Percentiles rank a stretch among this genome's conserved stretches.
phyloP scores from a whole-genome alignment of 140 eudicot species.

The Anethum foeniculum region DNA sequence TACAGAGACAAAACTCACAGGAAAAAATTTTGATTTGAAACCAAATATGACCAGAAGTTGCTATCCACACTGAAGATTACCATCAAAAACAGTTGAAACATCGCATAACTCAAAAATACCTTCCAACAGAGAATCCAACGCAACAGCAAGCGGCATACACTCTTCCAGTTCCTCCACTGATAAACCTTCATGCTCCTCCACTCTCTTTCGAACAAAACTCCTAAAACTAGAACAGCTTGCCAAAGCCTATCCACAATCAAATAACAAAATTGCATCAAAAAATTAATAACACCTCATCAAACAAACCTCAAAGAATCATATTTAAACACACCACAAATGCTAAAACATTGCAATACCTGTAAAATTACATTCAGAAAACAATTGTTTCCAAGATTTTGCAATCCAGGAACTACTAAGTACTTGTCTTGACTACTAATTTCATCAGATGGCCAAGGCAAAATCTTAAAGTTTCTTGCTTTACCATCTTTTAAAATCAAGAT shows the following conservation, averaged over 20 bases:
- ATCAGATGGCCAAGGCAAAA: slow-evolving; percentile 24
- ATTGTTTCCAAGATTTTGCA: slow-evolving; percentile 79
- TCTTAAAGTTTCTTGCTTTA: slow-evolving; percentile 24
- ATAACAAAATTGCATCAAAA: neutral
- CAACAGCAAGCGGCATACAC: slow-evolving; percentile 51
- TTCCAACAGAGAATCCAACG: slow-evolving; percentile 54
- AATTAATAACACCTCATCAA: neutral
- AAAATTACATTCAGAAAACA: slow-evolving; percentile 88
- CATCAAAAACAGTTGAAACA: neutral
- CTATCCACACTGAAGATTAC: neutral
- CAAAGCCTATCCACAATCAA: slow-evolving; percentile 50
- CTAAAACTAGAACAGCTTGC: slow-evolving; percentile 72
- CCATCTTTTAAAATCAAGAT: slow-evolving; percentile 40
- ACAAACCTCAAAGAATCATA: neutral
- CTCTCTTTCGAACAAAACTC: slow-evolving; percentile 30
- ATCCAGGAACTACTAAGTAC: slow-evolving; percentile 55
- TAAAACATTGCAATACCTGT: slow-evolving; percentile 44
- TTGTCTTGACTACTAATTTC: slow-evolving; percentile 18
- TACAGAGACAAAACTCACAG: neutral
- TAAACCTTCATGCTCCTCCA: slow-evolving; percentile 46
- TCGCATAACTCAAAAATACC: slow-evolving; percentile 27
- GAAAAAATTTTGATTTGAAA: no score
- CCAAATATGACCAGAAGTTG: neutral
- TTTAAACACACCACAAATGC: slow-evolving; percentile 4
- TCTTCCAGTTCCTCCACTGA: slow-evolving; percentile 35